Base-by-base conservation (phyloP, 768 basidiomycete genomes). In the Leccinum arenicola region DNA sequence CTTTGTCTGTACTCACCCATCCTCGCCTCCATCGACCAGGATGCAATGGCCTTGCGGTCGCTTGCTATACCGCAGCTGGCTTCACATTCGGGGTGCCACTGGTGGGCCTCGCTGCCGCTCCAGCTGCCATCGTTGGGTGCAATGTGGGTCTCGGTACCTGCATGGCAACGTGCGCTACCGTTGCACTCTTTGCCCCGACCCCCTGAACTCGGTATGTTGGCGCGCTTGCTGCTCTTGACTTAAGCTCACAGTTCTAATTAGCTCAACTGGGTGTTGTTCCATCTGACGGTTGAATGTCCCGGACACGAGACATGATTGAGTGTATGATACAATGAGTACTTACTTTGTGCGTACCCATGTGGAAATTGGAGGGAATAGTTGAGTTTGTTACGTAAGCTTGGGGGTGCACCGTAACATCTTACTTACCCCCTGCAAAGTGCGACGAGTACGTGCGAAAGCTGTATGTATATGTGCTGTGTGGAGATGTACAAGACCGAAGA, bases 351-450 rank as follows among this genome's bases (percentile, higher is more conserved):
- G 40, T 43, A 43, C 40, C 40, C 40, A 43, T 19, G 31, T 33
- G 31, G 31, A 1, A 33, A 11, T 19, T 43, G 40, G 40, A 43
- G n/a, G 40, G 9, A 38, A 17, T 17, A 0, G 15, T 38, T 8
- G 29, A 31, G 29, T 31, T 0, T 31, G 5, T 7, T 17, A 38
- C 4, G 36, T 38, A 38, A 38, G 15, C 0, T 38, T 38, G 15
- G 15, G 3, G 79, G 27, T 27, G 27, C 27, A 27, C 7, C 27
- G 27, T 27, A 27, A 27, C 59, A 80, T 86, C 21, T 2, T 2
- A 21, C 84, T 0, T 89, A 87, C 27, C 27, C 65, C 88, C 85
- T 0, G 86, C 86, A 19, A 83, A 79, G 61, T 91, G 89, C 65
- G 75, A 84, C 48, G 64, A 72, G 9, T 68, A 78, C 8, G 64